Percentiles rank a stretch among this genome's conserved stretches.
phyloP scores from a whole-genome alignment of 768 basidiomycete species.

The Kwoniella sp. region DNA sequence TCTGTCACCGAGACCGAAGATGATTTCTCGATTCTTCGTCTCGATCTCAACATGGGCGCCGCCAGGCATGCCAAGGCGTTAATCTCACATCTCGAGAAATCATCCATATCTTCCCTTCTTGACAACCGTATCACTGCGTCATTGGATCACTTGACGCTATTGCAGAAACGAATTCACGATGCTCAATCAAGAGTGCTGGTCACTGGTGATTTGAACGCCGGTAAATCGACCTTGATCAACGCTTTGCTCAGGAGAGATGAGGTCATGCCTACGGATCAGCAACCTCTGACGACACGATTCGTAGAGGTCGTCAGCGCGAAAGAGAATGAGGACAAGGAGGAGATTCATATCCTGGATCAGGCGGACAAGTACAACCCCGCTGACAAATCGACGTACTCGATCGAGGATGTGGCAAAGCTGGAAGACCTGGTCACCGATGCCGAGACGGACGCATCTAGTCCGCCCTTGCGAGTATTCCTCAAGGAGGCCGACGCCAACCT shows the following conservation, averaged over 20 bases:
- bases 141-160: slow-evolving; percentile 76
- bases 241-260: slow-evolving; percentile 78
- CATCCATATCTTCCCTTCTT: slow-evolving; percentile 86
- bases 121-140: slow-evolving; percentile 78
- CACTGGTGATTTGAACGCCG: slow-evolving; percentile 96
- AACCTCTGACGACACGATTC: slow-evolving; percentile 95
- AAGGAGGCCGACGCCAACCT: slow-evolving; percentile 68
- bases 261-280: slow-evolving; percentile 96
- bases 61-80: slow-evolving; percentile 65
- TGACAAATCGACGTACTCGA: slow-evolving; percentile 76
- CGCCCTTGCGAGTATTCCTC: slow-evolving; percentile 84
- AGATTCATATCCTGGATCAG: slow-evolving; percentile 59
- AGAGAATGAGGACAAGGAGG: slow-evolving; percentile 48
- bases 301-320: slow-evolving; percentile 71
- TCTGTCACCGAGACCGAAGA: slow-evolving; percentile 57
- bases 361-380: slow-evolving; percentile 64
- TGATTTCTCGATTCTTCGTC: slow-evolving; percentile 83
- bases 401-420: slow-evolving; percentile 68
- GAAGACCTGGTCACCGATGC: slow-evolving; percentile 77
- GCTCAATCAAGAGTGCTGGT: slow-evolving; percentile 94
- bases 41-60: slow-evolving; percentile 88
- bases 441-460: slow-evolving; percentile 62
- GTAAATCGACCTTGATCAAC: slow-evolving; percentile 98
- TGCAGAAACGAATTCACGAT: slow-evolving; percentile 83
- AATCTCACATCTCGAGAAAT: slow-evolving; percentile 87